These are phyloP conservation scores for Fusarium verticillioides DNA, from an alignment of 2,329 filamentous ascomycete genomes.

Conservation along the genomic window DNA sequence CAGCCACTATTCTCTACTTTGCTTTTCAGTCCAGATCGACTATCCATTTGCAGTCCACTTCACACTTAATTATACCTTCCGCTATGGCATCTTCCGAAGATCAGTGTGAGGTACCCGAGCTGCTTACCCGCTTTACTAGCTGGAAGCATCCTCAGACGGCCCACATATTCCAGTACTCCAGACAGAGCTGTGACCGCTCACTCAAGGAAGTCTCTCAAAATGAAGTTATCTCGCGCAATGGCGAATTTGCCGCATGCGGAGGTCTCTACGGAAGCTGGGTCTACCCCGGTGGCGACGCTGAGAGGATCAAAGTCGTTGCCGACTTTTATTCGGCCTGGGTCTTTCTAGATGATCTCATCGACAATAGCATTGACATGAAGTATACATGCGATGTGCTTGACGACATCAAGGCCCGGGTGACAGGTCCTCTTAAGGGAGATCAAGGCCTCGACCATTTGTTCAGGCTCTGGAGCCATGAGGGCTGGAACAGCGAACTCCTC, in stretches of 20 bases:
- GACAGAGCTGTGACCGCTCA: neutral
- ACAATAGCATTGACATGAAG: neutral
- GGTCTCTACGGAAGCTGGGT: neutral
- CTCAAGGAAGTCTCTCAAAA: neutral
- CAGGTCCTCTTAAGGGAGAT: neutral
- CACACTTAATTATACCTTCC: neutral
- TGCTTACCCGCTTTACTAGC: neutral
- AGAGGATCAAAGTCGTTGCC: neutral
- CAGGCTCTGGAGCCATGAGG: neutral
- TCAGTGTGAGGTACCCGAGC: neutral
- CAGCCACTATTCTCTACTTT: neutral
- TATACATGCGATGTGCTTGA: neutral
- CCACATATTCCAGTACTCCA: neutral
- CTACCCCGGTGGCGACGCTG: neutral
- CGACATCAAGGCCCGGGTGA: neutral
- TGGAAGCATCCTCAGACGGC: neutral
- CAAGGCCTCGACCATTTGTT: neutral
- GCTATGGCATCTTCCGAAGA: neutral
- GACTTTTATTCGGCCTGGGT: neutral
- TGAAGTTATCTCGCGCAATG: neutral
- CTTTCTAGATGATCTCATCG: neutral
- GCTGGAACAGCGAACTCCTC: neutral
- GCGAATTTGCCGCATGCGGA: slow-evolving; percentile 1
- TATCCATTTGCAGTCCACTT: neutral
- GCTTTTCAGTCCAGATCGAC: neutral